phyloP scores from a whole-genome alignment of 306 rosid genomes.

The Vigna angularis region DNA sequence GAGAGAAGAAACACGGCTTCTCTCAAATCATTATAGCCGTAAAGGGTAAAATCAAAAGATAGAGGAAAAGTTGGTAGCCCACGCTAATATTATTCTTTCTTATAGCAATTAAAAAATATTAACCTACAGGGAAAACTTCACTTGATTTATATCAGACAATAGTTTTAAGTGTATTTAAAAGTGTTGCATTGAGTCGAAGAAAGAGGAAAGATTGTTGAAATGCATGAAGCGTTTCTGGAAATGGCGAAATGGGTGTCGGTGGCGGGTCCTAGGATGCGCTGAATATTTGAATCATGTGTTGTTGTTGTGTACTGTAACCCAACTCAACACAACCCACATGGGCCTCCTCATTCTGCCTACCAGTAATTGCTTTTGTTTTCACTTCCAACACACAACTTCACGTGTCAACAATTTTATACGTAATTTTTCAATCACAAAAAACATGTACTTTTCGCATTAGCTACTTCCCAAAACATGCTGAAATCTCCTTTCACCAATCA shows the following conservation, averaged over 20 bases:
- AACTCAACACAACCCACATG: constrained; percentile 50
- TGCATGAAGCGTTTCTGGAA: no score
- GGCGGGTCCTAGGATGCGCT: constrained; percentile 42
- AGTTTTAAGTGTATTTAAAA: background rate
- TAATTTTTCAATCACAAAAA: no score
- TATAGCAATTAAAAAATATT: background rate
- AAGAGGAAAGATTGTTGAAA: no score
- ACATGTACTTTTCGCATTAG: no score
- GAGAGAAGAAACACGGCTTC: background rate
- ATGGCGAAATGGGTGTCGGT: constrained; percentile 59
- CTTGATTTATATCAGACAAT: background rate
- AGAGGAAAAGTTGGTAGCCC: constrained; percentile 30
- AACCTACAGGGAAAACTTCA: background rate
- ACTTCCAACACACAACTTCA: constrained; percentile 11
- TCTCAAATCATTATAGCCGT: constrained; percentile 41
- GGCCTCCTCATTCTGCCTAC: constrained; percentile 34
- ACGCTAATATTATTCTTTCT: background rate
- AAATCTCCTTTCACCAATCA: no score
- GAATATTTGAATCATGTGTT: constrained; percentile 44
- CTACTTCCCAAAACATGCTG: no score
- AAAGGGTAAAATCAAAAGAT: background rate
- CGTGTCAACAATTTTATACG: constrained; percentile 36
- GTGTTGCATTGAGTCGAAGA: no score
- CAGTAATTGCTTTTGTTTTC: constrained; percentile 39
- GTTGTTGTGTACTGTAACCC: constrained; percentile 54